Evolutionary conservation across 2,329 filamentous ascomycete species (phyloP), one percentile per base, ranked within the genome.

Genomic region (Cladosporium sp.): DNA sequence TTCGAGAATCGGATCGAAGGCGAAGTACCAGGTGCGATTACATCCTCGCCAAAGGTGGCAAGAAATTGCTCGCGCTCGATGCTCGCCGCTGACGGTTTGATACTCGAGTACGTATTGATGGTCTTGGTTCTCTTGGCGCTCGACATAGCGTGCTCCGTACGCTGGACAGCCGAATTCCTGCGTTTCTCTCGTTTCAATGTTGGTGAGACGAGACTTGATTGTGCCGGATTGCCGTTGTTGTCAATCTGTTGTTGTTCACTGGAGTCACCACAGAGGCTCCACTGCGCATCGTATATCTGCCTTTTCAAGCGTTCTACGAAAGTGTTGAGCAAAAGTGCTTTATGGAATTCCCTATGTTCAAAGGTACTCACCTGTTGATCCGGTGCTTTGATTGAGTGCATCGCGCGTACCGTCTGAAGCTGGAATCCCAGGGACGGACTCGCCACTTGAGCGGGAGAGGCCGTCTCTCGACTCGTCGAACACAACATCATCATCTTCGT

Each of bases 241-340:
- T 34, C 30, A 34, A 25, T 22, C 37, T 30, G 51, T 11, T 15
- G 34, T 19, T 60, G 43, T 43, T 45, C 52, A n/a, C 45, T 52
- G n/a, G 62, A 60, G 20, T 38, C 57, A 9, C 47, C 63, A 47
- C 67, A 62, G 28, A 71, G 64, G n/a, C 57, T 64, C 34, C 63
- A 60, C 42, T 67, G 61, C 5, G 66, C 66, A 22, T 63, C 60
- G 12, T 52, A 51, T 45, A 70, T 68, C 25, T 69, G 60, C 15
- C 60, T 50, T 22, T 60, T 56, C 12, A 70, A 51, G 6, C 65
- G 63, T 25, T 65, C 67, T 63, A 12, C 8, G 12, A 15, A 6
- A 19, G 5, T 19, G 15, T 37, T 66, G 34, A 64, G 61, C 17
- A 11, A 36, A 12, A 45, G 43, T 12, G 11, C 12, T 12, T 38